Base-by-base conservation (phyloP, 140 eudicot species). In the Cichorium intybus region DNA sequence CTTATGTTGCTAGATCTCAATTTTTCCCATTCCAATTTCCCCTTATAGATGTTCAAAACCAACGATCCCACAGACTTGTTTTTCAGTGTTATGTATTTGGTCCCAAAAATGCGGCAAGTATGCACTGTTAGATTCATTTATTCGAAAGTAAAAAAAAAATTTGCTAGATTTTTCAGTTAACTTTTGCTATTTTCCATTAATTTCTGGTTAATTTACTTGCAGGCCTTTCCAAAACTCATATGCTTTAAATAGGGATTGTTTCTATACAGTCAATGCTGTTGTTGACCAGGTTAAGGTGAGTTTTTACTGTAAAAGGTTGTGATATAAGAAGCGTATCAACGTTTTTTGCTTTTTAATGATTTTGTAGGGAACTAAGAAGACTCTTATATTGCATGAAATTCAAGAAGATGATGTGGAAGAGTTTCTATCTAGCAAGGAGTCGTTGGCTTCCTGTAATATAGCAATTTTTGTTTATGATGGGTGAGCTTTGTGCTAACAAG, bases 41-140 rank as follows among this genome's bases (percentile, higher is more conserved):
- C n/a, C n/a, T n/a, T n/a, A n/a, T 82, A 33, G 96, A 92, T 66
- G 76, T 84, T 53, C 88, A 92, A 73, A 92, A 85, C 71, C 85
- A 89, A 79, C 91, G 83, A 75, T 79, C 95, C 8, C 95, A 88
- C 18, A 76, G 96, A 71, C 88, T 81, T 75, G 95, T 85, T 69
- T 92, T 78, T 64, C 95, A 85, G 53, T 92, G 95, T 63, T 81
- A 62, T 83, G 96, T 92, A 26, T 85, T 92, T 73, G 98, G 96
- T 43, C 96, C 98, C 10, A 88, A 75, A 75, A 74, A 60, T 41
- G 95, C 28, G 99, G 97, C 43, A 93, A 93, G 76, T 71, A 97
- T 58, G 84, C 97, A 21, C 53, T 93, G 54, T 62, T 93, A 70
- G 80, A 61, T 43, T 84, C 99, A 39, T 85, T 85, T 55, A 60